Percentiles rank a stretch among this genome's conserved stretches.
Conservation (phyloP, 768 basidiomycete species). For the Sistotremastrum suecicum region DNA sequence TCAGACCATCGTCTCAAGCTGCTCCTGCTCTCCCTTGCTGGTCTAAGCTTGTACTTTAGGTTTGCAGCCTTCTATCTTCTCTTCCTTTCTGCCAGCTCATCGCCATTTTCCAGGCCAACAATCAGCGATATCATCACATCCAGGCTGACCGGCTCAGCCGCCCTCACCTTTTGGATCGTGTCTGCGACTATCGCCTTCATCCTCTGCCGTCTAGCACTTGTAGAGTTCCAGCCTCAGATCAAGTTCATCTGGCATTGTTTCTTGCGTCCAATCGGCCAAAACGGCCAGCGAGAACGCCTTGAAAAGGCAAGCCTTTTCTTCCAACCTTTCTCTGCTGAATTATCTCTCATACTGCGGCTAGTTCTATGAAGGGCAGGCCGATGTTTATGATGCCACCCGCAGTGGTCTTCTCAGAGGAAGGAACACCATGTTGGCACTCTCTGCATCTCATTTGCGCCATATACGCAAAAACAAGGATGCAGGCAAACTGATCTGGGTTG, state of each 20-base stretch:
- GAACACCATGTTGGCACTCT: slow-evolving; percentile 57
- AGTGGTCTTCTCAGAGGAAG: slow-evolving; percentile 48
- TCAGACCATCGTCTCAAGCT: too few relatives aligned
- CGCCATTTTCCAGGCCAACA: too few relatives aligned
- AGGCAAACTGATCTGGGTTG: slow-evolving; percentile 56
- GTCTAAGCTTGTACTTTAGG: too few relatives aligned
- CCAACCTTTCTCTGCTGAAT: too few relatives aligned
- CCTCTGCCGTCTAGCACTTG: slow-evolving; percentile 7
- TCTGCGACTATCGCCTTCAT: too few relatives aligned
- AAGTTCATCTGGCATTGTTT: slow-evolving; percentile 40
- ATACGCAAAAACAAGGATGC: slow-evolving; percentile 26
- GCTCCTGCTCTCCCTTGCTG: too few relatives aligned
- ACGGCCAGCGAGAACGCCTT: slow-evolving; percentile 29
- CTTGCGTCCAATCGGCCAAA: slow-evolving; percentile 24
- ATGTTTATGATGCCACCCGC: slow-evolving; percentile 59
- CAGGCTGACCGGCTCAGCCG: too few relatives aligned
- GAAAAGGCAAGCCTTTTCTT: slow-evolving; percentile 19
- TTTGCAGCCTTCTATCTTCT: too few relatives aligned
- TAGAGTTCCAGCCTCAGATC: slow-evolving; percentile 24
- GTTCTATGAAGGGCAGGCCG: slow-evolving; percentile 59
- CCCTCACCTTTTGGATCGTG: too few relatives aligned
- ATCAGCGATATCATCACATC: too few relatives aligned
- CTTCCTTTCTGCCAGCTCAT: too few relatives aligned
- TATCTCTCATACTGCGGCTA: slow-evolving; percentile 8
- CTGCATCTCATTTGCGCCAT: slow-evolving; percentile 43